A percentile compares a stretch with the other conserved stretches of the same genome.
phyloP scores from a whole-genome alignment of 257 asterid genomes.

The Fraxinus pennsylvanica region DNA sequence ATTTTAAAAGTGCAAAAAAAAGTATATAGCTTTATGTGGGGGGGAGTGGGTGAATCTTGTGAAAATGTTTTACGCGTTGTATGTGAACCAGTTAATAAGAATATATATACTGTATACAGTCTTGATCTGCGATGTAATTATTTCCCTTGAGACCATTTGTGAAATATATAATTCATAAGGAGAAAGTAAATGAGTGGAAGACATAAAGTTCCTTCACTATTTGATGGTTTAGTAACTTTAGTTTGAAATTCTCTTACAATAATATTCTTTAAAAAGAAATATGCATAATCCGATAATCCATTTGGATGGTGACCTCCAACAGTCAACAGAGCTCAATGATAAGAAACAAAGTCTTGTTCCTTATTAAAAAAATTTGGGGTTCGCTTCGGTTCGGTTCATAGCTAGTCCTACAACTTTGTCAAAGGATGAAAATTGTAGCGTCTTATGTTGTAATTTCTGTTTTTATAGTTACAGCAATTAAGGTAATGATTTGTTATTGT shows the following conservation, averaged over 20 bases:
- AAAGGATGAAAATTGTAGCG: background rate
- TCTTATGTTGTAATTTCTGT: background rate
- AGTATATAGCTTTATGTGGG: background rate
- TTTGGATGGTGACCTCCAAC: slow-evolving; percentile 19
- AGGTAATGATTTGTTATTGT: slow-evolving; percentile 15
- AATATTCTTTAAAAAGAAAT: slow-evolving; percentile 22
- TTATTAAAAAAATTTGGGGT: background rate
- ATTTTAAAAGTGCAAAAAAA: slow-evolving; percentile 9
- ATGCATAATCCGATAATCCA: slow-evolving; percentile 29
- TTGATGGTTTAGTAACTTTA: slow-evolving; percentile 20
- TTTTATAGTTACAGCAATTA: background rate
- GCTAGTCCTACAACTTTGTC: background rate
- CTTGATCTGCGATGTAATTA: background rate
- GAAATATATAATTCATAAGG: slow-evolving; percentile 8
- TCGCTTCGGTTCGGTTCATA: background rate
- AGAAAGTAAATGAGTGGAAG: slow-evolving; percentile 9
- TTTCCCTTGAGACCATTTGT: slow-evolving; percentile 8
- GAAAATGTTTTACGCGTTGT: slow-evolving; percentile 17
- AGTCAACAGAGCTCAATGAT: background rate
- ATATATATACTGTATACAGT: background rate
- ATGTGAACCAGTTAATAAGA: background rate
- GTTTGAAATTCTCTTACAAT: slow-evolving; percentile 25
- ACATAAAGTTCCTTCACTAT: slow-evolving; percentile 15
- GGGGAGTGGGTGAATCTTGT: slow-evolving; percentile 9
- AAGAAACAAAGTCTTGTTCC: no score